These are phyloP conservation scores for Fremontodendron californicum DNA, from an alignment of 345 rosid genomes.

Conservation along the genomic window DNA sequence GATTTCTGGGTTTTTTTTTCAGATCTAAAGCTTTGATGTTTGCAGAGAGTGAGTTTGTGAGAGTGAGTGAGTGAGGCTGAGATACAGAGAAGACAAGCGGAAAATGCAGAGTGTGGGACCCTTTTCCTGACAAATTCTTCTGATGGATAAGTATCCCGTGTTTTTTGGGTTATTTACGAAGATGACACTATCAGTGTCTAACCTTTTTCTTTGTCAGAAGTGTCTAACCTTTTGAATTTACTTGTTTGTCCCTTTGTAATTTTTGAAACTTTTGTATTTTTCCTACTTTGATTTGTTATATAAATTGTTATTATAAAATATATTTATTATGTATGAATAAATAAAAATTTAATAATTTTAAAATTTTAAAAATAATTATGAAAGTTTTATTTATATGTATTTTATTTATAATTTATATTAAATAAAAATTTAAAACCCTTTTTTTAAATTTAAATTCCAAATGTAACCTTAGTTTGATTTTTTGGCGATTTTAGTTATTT, in stretches of 20 bases:
- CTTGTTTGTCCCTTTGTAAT: neutral
- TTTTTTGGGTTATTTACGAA: neutral
- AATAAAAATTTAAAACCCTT: neutral
- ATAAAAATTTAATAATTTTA: no score
- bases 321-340: no score
- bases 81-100: neutral
- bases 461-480: neutral
- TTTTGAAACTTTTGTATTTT: neutral
- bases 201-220: no score
- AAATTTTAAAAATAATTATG: no score
- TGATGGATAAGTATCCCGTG: conserved; percentile 2
- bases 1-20: neutral
- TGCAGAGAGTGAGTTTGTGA: neutral
- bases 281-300: no score
- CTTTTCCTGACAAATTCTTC: neutral
- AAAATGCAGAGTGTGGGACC: neutral
- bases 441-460: neutral
- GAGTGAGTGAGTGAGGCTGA: conserved; percentile 11
- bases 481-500: neutral
- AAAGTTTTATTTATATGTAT: no score
- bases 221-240: neutral
- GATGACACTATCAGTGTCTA: neutral
- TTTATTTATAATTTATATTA: no score
- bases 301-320: no score
- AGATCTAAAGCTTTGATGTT: conserved; percentile 14